Percentiles rank a stretch among this genome's conserved stretches.
Conservation (phyloP, 768 basidiomycete species). For the Podaxis carcinomalis region DNA sequence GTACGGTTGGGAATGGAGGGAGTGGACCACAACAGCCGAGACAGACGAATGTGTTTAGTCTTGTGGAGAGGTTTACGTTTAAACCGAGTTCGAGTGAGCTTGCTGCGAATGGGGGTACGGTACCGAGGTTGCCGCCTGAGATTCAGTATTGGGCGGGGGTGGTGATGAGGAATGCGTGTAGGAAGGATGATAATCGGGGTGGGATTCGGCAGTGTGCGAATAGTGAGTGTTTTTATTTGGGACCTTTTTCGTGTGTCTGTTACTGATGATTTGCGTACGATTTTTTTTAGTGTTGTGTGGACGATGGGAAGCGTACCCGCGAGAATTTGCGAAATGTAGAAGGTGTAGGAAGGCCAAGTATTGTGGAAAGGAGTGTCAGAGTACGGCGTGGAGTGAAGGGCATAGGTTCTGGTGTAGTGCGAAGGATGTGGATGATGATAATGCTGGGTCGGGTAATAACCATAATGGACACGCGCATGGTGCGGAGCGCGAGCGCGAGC, state of each 20-base stretch:
- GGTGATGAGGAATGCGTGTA: slow-evolving; percentile 99
- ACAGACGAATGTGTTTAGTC: slow-evolving; percentile 90
- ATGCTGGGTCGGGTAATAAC: slow-evolving; percentile 14
- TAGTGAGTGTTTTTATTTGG: slow-evolving; percentile 45
- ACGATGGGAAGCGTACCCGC: slow-evolving; percentile 86
- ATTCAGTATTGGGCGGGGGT: slow-evolving; percentile 99
- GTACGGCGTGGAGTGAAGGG: slow-evolving; percentile 93
- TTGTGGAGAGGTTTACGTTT: slow-evolving; percentile 96
- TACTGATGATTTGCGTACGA: too few species aligned
- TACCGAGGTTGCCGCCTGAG: slow-evolving; percentile 68
- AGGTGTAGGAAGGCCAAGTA: slow-evolving; percentile 98
- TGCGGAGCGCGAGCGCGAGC: not conserved
- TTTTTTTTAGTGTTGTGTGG: slow-evolving; percentile 80
- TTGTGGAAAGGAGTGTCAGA: slow-evolving; percentile 96
- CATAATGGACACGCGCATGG: not conserved
- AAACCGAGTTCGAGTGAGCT: slow-evolving; percentile 73
- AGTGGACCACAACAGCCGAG: slow-evolving; percentile 27
- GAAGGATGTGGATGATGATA: slow-evolving; percentile 46
- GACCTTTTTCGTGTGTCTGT: not conserved
- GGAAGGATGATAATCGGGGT: slow-evolving; percentile 90
- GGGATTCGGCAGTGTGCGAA: slow-evolving; percentile 98
- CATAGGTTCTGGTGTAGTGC: slow-evolving; percentile 93
- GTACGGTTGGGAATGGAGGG: not conserved
- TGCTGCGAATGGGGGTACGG: slow-evolving; percentile 1
- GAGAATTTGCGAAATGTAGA: slow-evolving; percentile 96